phyloP scores from a whole-genome alignment of 1,139 yeast species.

The Hansenula sp. region DNA sequence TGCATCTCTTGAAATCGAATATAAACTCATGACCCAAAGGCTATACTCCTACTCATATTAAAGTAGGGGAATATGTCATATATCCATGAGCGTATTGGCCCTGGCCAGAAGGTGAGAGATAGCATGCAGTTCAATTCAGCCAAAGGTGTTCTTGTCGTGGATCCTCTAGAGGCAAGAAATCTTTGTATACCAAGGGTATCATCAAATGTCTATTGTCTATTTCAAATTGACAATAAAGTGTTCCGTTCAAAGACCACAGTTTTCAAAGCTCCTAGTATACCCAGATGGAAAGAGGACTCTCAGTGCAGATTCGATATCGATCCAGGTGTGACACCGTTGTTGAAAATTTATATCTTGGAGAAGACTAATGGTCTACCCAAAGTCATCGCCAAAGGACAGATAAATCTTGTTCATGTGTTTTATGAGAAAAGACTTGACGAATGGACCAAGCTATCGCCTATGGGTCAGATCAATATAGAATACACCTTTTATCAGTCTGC shows the following conservation, averaged over 20 bases:
- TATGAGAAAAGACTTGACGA: slow-evolving; percentile 11
- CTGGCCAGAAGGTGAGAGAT: not conserved
- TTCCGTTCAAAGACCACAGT: slow-evolving; percentile 10
- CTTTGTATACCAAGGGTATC: not conserved
- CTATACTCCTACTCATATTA: not conserved
- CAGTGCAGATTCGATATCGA: slow-evolving; percentile 20
- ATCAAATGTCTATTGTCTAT: slow-evolving; percentile 13
- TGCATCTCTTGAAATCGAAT: too few relatives aligned
- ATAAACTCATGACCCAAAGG: too few relatives aligned
- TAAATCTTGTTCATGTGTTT: slow-evolving; percentile 13
- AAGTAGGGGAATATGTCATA: too few relatives aligned
- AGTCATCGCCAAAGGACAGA: slow-evolving; percentile 14
- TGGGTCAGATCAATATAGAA: slow-evolving; percentile 16
- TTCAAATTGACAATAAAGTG: slow-evolving; percentile 17
- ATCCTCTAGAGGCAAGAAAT: slow-evolving; percentile 19
- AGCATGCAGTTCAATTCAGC: slow-evolving; percentile 8
- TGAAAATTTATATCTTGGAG: slow-evolving; percentile 16
- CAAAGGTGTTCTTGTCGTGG: slow-evolving; percentile 21
- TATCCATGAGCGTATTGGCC: too few relatives aligned
- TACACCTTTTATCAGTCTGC: slow-evolving; percentile 19
- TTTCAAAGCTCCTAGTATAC: not conserved
- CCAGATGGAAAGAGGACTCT: slow-evolving; percentile 19
- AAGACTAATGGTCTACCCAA: slow-evolving; percentile 8
- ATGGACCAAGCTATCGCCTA: slow-evolving; percentile 12
- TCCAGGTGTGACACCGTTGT: slow-evolving; percentile 10